phyloP scores from a whole-genome alignment of 441 rosid species.

The Syzygium syzygioides region DNA sequence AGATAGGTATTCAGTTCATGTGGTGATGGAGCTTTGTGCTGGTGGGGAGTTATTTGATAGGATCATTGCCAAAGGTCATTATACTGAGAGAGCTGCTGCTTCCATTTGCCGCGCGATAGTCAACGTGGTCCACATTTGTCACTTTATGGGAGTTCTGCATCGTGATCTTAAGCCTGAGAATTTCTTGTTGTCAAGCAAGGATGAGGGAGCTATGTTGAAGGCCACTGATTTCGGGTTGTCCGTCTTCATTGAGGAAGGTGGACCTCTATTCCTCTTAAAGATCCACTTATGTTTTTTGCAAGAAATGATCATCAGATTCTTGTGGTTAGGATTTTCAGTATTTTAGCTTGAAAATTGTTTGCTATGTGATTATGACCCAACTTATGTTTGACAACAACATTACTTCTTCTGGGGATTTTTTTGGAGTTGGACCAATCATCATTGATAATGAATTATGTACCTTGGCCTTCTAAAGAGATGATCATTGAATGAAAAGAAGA shows the following conservation, averaged over 20 bases:
- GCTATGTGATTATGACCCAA: background rate
- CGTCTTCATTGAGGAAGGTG: constrained; percentile 89
- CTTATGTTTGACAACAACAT: background rate
- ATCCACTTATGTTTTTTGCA: background rate
- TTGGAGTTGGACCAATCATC: background rate
- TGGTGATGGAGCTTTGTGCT: constrained; percentile 96
- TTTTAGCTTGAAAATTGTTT: background rate
- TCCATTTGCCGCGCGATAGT: constrained; percentile 55
- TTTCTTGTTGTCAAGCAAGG: constrained; percentile 71
- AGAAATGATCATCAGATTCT: background rate
- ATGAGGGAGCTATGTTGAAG: constrained; percentile 63
- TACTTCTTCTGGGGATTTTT: background rate
- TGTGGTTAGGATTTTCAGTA: background rate
- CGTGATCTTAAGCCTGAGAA: constrained; percentile 96
- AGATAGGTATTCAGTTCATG: constrained; percentile 78
- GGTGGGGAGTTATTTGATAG: constrained; percentile 96
- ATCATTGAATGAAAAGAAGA: background rate
- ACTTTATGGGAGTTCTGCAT: constrained; percentile 91
- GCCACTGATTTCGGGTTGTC: constrained; percentile 93
- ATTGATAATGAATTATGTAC: background rate
- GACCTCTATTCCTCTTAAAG: background rate
- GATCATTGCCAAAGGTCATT: constrained; percentile 74
- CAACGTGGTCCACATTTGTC: constrained; percentile 85
- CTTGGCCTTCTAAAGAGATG: background rate
- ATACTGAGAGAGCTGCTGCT: constrained; percentile 89